phyloP scores from a whole-genome alignment of 176 grass and related monocot genomes.

The Lolium multiflorum region DNA sequence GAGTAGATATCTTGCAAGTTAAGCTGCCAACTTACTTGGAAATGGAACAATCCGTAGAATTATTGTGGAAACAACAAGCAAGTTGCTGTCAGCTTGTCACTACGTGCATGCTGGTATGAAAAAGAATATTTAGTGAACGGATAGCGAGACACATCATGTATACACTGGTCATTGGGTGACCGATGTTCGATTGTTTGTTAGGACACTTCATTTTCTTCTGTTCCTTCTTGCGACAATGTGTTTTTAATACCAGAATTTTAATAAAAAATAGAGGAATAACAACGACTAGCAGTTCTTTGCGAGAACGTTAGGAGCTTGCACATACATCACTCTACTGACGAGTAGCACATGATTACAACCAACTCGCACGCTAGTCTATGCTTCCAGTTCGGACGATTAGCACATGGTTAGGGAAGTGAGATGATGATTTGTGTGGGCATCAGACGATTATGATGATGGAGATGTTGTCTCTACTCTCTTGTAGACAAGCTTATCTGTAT shows the following conservation, averaged over 20 bases:
- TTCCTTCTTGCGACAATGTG: neutral
- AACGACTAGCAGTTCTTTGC: neutral
- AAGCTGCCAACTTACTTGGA: conserved; percentile 36
- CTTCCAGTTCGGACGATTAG: neutral
- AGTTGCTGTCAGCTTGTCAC: conserved; percentile 21
- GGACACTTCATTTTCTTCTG: neutral
- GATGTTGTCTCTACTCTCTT: neutral
- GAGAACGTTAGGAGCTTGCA: neutral
- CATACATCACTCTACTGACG: neutral
- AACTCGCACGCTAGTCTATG: neutral
- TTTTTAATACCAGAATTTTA: neutral
- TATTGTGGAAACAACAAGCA: conserved; percentile 25
- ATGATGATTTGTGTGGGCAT: neutral
- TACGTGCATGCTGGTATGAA: neutral
- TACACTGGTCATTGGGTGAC: neutral
- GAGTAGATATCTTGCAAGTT: conserved; percentile 10
- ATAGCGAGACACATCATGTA: neutral
- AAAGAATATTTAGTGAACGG: neutral
- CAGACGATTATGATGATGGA: neutral
- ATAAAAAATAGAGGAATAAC: neutral
- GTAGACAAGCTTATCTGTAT: neutral
- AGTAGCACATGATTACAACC: neutral
- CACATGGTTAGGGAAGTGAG: neutral
- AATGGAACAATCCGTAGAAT: conserved; percentile 25
- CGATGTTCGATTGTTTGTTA: neutral